A percentile compares a stretch with the other conserved stretches of the same genome.
These are phyloP conservation scores for Waltiozyma sp. DNA, from an alignment of 1,139 yeast genomes.

Conservation along the genomic window DNA sequence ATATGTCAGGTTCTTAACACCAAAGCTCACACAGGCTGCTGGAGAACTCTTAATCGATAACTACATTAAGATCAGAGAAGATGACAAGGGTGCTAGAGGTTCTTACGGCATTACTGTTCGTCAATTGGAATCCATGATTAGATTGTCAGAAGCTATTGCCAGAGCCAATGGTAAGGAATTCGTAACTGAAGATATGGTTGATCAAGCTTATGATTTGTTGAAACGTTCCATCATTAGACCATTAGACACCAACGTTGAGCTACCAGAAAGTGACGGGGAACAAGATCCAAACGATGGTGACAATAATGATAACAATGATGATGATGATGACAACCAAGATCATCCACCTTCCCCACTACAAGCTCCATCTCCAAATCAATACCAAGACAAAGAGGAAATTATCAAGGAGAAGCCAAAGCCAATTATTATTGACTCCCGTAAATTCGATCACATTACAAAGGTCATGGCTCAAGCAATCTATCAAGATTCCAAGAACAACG, in stretches of 20 bases:
- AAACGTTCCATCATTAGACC: constrained; percentile 90
- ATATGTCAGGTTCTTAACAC: constrained; percentile 90
- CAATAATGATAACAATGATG: constrained; percentile 6
- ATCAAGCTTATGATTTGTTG: constrained; percentile 85
- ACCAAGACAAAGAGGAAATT: constrained; percentile 3
- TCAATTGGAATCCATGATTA: constrained; percentile 88
- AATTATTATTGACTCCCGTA: constrained; percentile 67
- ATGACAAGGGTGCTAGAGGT: constrained; percentile 80
- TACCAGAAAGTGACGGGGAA: constrained; percentile 54
- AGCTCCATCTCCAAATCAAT: constrained; percentile 4
- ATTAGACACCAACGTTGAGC: constrained; percentile 86
- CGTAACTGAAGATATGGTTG: constrained; percentile 78
- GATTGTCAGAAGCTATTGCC: constrained; percentile 94
- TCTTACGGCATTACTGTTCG: constrained; percentile 94
- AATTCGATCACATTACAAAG: constrained; percentile 77
- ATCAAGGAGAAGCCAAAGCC: constrained; percentile 13
- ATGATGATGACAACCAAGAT: constrained; percentile 7
- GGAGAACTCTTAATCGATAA: constrained; percentile 65
- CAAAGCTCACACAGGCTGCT: constrained; percentile 76
- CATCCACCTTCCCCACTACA: constrained; percentile 8
- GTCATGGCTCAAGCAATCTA: constrained; percentile 61
- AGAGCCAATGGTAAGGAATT: constrained; percentile 91
- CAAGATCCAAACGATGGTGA: constrained; percentile 14
- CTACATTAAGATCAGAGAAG: constrained; percentile 79
- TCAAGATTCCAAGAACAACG: constrained; percentile 34